These are phyloP conservation scores for Tripidium arundinaceum DNA, from an alignment of 202 grass and related monocot genomes.

Conservation along the genomic window DNA sequence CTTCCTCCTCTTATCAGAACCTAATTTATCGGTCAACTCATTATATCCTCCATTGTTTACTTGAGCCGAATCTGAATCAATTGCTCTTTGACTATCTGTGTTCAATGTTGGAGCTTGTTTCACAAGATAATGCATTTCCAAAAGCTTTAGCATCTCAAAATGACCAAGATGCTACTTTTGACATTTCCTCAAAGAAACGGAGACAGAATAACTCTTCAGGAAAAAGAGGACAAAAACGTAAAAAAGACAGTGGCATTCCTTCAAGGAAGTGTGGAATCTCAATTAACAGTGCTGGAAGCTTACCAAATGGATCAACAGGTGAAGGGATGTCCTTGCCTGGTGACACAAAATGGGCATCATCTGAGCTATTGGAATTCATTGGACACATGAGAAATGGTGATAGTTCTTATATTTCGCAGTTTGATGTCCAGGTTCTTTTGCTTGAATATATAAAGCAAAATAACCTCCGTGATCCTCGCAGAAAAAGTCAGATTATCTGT, in stretches of 20 bases:
- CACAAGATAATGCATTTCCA: slow-evolving; percentile 78
- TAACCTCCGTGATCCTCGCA: slow-evolving; percentile 77
- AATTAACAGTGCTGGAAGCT: slow-evolving; percentile 27
- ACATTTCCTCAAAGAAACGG: slow-evolving; percentile 46
- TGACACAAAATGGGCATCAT: slow-evolving; percentile 70
- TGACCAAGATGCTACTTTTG: slow-evolving; percentile 76
- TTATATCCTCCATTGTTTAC: slow-evolving; percentile 47
- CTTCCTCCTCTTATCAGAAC: slow-evolving; percentile 59
- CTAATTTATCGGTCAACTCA: slow-evolving; percentile 38
- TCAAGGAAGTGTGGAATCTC: slow-evolving; percentile 35
- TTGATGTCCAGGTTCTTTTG: slow-evolving; percentile 84
- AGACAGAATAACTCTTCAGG: slow-evolving; percentile 43
- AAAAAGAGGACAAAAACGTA: slow-evolving; percentile 55
- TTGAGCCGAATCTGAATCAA: slow-evolving; percentile 60
- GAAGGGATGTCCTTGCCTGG: slow-evolving; percentile 40
- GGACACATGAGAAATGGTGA: slow-evolving; percentile 85
- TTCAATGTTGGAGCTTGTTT: slow-evolving; percentile 54
- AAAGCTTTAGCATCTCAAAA: slow-evolving; percentile 87
- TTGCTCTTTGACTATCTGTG: slow-evolving; percentile 38
- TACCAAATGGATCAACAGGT: slow-evolving; percentile 41
- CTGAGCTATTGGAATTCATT: slow-evolving; percentile 78
- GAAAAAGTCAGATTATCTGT: slow-evolving; percentile 91
- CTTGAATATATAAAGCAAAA: slow-evolving; percentile 94
- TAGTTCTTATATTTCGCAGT: slow-evolving; percentile 59
- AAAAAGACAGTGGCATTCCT: slow-evolving; percentile 33